These are phyloP conservation scores for Paecilomyces dactylethromorphus DNA, from an alignment of 2,329 filamentous ascomycete species.

Conservation along the genomic window DNA sequence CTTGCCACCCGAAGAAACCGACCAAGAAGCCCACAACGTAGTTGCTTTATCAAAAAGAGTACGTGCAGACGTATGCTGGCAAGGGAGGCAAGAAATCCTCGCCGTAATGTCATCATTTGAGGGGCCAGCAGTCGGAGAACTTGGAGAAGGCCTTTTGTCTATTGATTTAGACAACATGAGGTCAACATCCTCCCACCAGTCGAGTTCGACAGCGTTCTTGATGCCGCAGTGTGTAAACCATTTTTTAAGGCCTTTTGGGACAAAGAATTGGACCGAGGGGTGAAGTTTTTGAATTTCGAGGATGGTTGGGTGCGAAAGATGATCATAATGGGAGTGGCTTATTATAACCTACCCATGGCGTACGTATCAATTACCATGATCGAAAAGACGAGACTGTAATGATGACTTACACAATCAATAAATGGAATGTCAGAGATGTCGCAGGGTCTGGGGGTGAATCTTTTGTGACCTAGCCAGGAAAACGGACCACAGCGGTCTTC, in stretches of 20 bases:
- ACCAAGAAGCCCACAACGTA: conserved; percentile 11
- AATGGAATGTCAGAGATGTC: conserved; percentile 6
- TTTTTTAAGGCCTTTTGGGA: conserved; percentile 6
- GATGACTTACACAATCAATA: conserved; percentile 6
- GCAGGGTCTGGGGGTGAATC: conserved; percentile 7
- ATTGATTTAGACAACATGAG: conserved; percentile 3
- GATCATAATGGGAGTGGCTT: conserved; percentile 9
- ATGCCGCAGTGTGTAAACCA: conserved; percentile 8
- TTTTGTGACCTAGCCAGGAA: conserved; percentile 36
- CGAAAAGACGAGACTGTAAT: not conserved
- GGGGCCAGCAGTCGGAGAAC: not conserved
- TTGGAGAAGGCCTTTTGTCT: not conserved
- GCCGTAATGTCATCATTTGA: conserved; percentile 1
- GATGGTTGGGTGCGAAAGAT: conserved; percentile 6
- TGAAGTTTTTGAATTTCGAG: conserved; percentile 7
- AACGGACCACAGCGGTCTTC: conserved; percentile 73
- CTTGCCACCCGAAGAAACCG: conserved; percentile 9
- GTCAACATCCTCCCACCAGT: conserved; percentile 9
- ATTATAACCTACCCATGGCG: conserved; percentile 5
- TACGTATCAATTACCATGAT: not conserved
- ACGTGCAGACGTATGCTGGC: conserved; percentile 5
- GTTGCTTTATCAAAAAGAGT: conserved; percentile 5
- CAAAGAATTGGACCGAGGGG: conserved; percentile 5
- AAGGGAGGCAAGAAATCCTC: conserved; percentile 5
- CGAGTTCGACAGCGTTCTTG: too few relatives aligned